Conservation (phyloP, 805 yeast species). For the Hanseniaspora valbyensis region DNA sequence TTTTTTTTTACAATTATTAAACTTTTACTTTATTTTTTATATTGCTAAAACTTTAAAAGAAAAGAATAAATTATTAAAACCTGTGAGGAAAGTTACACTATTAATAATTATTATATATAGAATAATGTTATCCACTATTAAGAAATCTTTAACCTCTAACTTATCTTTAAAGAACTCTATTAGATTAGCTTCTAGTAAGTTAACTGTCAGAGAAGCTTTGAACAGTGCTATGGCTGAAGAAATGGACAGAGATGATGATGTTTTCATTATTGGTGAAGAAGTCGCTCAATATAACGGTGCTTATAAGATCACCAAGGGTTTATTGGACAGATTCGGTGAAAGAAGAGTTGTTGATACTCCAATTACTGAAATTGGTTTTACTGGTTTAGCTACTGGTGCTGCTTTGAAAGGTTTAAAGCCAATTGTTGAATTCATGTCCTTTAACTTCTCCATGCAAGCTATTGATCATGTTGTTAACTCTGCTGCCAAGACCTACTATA, state of each 20-base stretch:
- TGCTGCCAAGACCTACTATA: slow-evolving; percentile 96
- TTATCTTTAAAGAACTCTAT: slow-evolving; percentile 16
- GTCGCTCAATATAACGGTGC: slow-evolving; percentile 99
- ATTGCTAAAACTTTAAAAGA: not conserved
- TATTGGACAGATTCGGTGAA: slow-evolving; percentile 90
- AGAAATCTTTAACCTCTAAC: slow-evolving; percentile 15
- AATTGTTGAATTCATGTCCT: slow-evolving; percentile 96
- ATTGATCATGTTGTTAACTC: slow-evolving; percentile 97
- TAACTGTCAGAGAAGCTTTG: slow-evolving; percentile 95
- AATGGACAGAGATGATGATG: slow-evolving; percentile 87
- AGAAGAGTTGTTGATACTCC: slow-evolving; percentile 92
- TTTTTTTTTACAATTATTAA: not conserved
- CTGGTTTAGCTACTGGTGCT: slow-evolving; percentile 90
- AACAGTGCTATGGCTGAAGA: slow-evolving; percentile 95
- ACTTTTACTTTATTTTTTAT: not conserved
- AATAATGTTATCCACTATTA: slow-evolving; percentile 16
- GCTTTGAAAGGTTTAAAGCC: slow-evolving; percentile 96
- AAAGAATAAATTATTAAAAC: not conserved
- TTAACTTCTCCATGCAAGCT: slow-evolving; percentile 99
- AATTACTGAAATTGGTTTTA: slow-evolving; percentile 97
- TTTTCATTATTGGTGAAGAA: slow-evolving; percentile 96
- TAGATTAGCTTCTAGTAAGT: slow-evolving; percentile 30
- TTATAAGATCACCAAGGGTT: slow-evolving; percentile 90
- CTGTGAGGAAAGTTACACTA: not conserved
- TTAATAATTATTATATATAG: not conserved